Base-by-base conservation (phyloP, 371 early-diverging fungal species). In the Choanephora cucurbitarum region DNA sequence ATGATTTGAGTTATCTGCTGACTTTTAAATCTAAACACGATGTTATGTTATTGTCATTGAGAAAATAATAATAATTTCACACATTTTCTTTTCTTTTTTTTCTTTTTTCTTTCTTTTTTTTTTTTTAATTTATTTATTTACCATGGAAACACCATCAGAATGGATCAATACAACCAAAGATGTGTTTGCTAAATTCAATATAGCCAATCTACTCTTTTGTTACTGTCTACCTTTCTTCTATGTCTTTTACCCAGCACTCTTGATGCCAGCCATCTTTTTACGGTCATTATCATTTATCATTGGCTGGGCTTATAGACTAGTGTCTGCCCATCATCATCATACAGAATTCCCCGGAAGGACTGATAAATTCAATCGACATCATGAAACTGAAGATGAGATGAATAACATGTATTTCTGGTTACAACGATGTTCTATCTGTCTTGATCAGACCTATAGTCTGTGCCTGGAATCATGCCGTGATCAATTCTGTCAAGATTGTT, bases 401-500 rank as follows among this genome's bases (percentile, higher is more conserved):
- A 64, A 73, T 11, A 77, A 83, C 18, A 75, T 85, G 62, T 84
- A 87, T 43, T 83, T 76, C 49, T 87, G 84, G 81, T 55, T 85
- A 10, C 83, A 82, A 31, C 67, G 83, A 18, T 87, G 87, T 49
- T 85, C 86, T 23, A 87, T 87, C 54, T 87, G 87, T 62, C 78
- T 87, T 51, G 85, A 84, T 43, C 71, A 76, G n/a, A 76, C 75
- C 0, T 74, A 82, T 45, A 80, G 76, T 48, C 64, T 87, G 31
- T 87, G 85, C 37, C 67, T 87, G 21, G 84, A 87, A 19, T 50
- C 64, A 41, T 87, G 87, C 51, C 73, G 86, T 49, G 87, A 87
- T 58, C 87, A 87, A 58, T 87, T 84, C 49, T 87, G 87, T 49
- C 65, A 73, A 61, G 83, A 79, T 41, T 87, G 87, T 51, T 87